Evolutionary conservation across 1,284 basidiomycete species (phyloP).

Genomic region (Ceratobasidium sp.): DNA sequence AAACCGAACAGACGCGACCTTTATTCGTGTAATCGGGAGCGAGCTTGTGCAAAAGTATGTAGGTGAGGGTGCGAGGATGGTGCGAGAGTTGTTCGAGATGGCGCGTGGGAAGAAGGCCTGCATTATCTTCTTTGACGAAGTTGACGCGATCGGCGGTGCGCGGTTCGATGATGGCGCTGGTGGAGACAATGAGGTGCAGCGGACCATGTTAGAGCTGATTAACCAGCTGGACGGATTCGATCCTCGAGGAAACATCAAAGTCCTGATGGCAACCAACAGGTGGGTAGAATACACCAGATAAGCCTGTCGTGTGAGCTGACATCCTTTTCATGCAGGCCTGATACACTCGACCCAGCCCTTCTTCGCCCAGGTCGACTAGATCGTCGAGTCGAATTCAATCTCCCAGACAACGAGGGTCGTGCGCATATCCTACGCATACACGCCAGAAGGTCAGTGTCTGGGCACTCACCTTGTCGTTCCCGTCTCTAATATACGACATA

Average conservation of each 20-base stretch:
- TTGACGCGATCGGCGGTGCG: slow-evolving; percentile 98
- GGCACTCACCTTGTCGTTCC: neutral
- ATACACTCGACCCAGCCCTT: slow-evolving; percentile 97
- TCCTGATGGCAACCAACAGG: slow-evolving; percentile 99
- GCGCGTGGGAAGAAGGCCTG: slow-evolving; percentile 98
- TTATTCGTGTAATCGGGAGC: slow-evolving; percentile 98
- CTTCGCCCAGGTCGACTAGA: slow-evolving; percentile 96
- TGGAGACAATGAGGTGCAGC: slow-evolving; percentile 98
- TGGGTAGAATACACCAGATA: slow-evolving; percentile 49
- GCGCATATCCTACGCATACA: slow-evolving; percentile 98
- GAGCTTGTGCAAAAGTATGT: slow-evolving; percentile 99
- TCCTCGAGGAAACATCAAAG: slow-evolving; percentile 98
- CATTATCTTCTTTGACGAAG: slow-evolving; percentile 99
- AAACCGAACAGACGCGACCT: slow-evolving; percentile 98
- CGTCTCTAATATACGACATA: neutral
- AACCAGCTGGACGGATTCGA: slow-evolving; percentile 99
- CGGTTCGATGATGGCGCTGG: slow-evolving; percentile 99
- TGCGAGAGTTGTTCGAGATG: slow-evolving; percentile 99
- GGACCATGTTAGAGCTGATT: slow-evolving; percentile 99
- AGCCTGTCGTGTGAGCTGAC: neutral
- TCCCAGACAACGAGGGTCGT: slow-evolving; percentile 96
- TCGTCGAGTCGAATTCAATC: slow-evolving; percentile 92
- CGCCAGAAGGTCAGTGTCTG: slow-evolving; percentile 77
- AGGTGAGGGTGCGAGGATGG: slow-evolving; percentile 98
- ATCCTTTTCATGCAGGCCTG: slow-evolving; percentile 67